Conservation (phyloP, 1,284 basidiomycete genomes). For the Apiotrichum gracile region DNA sequence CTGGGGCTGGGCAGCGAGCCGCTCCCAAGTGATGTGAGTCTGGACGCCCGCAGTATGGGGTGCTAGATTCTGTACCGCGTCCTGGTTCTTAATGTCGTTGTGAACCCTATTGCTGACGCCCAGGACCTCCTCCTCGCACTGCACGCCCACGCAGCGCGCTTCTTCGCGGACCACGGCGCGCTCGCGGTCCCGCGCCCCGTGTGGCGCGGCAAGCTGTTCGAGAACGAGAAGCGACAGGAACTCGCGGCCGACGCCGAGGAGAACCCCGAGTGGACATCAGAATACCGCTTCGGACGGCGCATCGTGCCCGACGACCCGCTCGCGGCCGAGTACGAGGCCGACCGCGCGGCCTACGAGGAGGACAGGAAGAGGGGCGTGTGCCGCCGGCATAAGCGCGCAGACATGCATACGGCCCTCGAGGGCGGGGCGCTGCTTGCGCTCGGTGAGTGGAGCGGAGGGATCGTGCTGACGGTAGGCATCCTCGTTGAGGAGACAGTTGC, state of each 20-base stretch:
- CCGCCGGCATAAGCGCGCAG: constrained; percentile 8
- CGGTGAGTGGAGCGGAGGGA: constrained; percentile 19
- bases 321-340: background rate
- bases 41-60: too few species aligned
- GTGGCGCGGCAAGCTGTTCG: background rate
- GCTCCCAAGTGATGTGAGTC: background rate
- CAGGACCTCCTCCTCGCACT: constrained; percentile 21
- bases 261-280: background rate
- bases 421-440: constrained; percentile 31
- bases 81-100: too few species aligned
- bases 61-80: too few species aligned
- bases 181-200: constrained; percentile 5
- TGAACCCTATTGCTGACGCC: background rate
- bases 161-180: constrained; percentile 13
- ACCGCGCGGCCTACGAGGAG: too few species aligned
- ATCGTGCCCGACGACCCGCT: background rate
- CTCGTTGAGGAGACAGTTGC: constrained; percentile 26
- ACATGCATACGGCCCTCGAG: constrained; percentile 33
- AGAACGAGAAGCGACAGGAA: background rate
- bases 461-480: constrained; percentile 18
- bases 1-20: background rate
- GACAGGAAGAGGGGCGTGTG: background rate
- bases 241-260: background rate
- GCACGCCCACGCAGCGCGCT: constrained; percentile 19
- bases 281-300: background rate